Evolutionary conservation across 805 yeast genomes (phyloP), one percentile per base, ranked within the genome.

Genomic region (Candida multigemmis): DNA sequence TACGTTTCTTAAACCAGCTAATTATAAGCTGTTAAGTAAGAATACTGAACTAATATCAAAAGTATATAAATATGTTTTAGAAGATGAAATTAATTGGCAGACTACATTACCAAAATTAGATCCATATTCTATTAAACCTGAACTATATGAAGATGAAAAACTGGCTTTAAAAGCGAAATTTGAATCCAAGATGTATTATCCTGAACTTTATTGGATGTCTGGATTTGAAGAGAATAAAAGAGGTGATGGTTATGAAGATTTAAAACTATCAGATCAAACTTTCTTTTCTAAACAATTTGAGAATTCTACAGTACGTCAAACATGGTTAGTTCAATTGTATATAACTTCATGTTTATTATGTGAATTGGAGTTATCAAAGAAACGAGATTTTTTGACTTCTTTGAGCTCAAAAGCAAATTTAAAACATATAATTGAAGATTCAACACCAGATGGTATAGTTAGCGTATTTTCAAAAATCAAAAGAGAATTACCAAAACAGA

Each of bases 361-460:
- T 17, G 63, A 59, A 27, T 28, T 56, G n/a, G 36, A 41, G 7
- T 34, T 44, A 1, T 25, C 32, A 7, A 35, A 40, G 17, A 58
- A 50, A 25, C 33, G 30, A 16, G 40, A 37, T 0, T 36, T 57
- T 18, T 30, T 56, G 14, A 20, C 25, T 8, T 28, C 35, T 0
- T 26, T 48, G 3, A 42, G 42, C 5, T 51, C 57, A 1, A 56
- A 58, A 0, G 20, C 48, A 2, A 39, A 40, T n/a, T 35, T 50
- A 7, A 60, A 55, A 34, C 68, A 61, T 33, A 36, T 61, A 6
- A 45, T 48, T 1, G 66, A 60, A 16, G 62, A 55, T 4, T 32
- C 34, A 6, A 25, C 33, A 6, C 25, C 13, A 9, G 36, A 34
- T 5, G 9, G 11, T n/a, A 22, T 18, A 7, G 14, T 23, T 16